Evolutionary conservation across 495 filamentous ascomycete species (phyloP), one percentile per base, ranked within the genome.

Genomic region (Aspergillus homomorphus): DNA sequence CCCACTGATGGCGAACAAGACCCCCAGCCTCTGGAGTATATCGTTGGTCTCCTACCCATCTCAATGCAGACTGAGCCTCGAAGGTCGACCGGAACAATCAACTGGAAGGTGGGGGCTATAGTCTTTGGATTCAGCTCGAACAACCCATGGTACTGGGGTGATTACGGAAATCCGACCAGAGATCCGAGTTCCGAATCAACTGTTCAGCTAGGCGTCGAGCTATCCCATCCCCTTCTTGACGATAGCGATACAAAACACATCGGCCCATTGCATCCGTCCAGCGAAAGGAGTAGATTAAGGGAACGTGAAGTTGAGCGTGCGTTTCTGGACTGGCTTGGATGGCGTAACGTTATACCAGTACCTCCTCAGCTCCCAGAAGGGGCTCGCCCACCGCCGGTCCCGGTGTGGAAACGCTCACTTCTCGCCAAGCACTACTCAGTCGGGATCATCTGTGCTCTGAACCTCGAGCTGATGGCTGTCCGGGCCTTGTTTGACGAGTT

Each of bases 11-110:
- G 23, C 23, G 28, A 53, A 18, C 22, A 8, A 1, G 10, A 21
- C 4, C 21, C 5, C 7, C 30, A 51, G 21, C 53, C 51, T 14
- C 19, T 20, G 52, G 59, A 64, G n/a, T 42, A 52, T 41, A 58
- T 62, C 1, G 60, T 65, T 49, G 51, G 56, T 1, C 55, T 68
- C 5, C 20, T 73, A 19, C 58, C 61, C 12, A 21, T 51, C 5
- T 52, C 15, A 1, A 45, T 20, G 18, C 43, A 9, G 6, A 22
- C 30, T 14, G 22, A 51, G 21, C 10, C 54, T n/a, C 24, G 44
- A 22, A 57, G 9, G 41, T 15, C 12, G 43, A 30, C 22, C 12
- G 33, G 2, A 12, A 12, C 33, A 5, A 5, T 12, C 10, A 12
- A 38, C 10, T 9, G 12, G 33, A 12, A 38, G 4, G 33, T 14